Evolutionary conservation across 2,329 filamentous ascomycete species (phyloP).

Genomic region (Fusarium sp.): DNA sequence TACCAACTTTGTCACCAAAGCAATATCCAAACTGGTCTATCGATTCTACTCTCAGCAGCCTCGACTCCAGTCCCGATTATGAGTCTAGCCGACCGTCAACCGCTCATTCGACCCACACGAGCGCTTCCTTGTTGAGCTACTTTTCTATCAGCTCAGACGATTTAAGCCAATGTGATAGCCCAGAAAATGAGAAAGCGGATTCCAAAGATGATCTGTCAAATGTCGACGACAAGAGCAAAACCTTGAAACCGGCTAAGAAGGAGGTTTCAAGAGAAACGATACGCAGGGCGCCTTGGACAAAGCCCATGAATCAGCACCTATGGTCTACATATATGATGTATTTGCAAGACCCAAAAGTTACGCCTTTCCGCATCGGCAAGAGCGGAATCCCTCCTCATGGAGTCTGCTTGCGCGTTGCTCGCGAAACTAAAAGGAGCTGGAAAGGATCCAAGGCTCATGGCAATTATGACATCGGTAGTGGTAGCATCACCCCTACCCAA

Average conservation of each 20-base stretch:
- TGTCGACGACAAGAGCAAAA: slow-evolving; percentile 48
- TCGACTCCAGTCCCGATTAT: slow-evolving; percentile 68
- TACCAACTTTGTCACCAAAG: slow-evolving; percentile 57
- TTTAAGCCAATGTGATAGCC: slow-evolving; percentile 62
- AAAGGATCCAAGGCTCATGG: slow-evolving; percentile 64
- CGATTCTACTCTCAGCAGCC: slow-evolving; percentile 66
- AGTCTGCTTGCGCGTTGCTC: slow-evolving; percentile 72
- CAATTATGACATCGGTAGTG: slow-evolving; percentile 56
- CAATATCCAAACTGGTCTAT: slow-evolving; percentile 70
- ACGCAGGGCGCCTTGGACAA: slow-evolving; percentile 70
- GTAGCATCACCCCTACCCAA: slow-evolving; percentile 67
- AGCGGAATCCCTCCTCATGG: slow-evolving; percentile 73
- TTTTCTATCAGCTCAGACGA: slow-evolving; percentile 68
- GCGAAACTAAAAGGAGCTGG: slow-evolving; percentile 74
- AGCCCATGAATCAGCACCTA: slow-evolving; percentile 72
- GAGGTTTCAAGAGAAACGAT: slow-evolving; percentile 44
- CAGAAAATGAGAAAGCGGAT: slow-evolving; percentile 52
- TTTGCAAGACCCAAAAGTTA: slow-evolving; percentile 74
- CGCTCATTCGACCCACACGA: slow-evolving; percentile 68
- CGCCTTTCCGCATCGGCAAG: slow-evolving; percentile 72
- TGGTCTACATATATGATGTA: slow-evolving; percentile 75
- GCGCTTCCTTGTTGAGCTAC: slow-evolving; percentile 66
- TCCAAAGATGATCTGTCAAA: slow-evolving; percentile 41
- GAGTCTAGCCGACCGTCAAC: slow-evolving; percentile 71
- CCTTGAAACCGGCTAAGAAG: slow-evolving; percentile 43